Base-by-base conservation (phyloP, 169 alveolate genomes). In the Plasmodium blacklocki region DNA sequence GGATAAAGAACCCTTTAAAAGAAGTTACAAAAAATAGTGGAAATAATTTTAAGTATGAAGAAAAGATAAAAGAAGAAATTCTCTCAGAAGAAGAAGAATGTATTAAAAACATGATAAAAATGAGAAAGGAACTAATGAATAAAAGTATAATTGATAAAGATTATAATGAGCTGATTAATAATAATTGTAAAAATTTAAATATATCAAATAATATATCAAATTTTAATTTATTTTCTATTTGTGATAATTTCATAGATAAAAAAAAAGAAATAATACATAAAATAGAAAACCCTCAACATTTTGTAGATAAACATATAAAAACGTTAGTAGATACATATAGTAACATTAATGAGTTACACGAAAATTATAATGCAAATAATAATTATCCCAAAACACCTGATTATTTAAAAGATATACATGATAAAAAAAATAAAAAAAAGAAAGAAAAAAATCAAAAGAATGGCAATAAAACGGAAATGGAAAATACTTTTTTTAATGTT, bases 11-110 rank as follows among this genome's bases (percentile, higher is more conserved):
- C 43, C 91, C 91, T 2, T 73, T 83, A 59, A 83, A 83, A 32
- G 85, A 83, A 43, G 80, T 83, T 18, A 83, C 91, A 23, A 83
- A 83, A 68, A 83, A 83, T 50, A 68, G 71, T 83, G 91, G 91
- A 32, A 68, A 52, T 59, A 83, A 83, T 68, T 58, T 58, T 68
- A 50, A 56, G 60, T 83, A 83, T 63, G 91, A 83, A 83, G 56
- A 83, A 12, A 83, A 83, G 15, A 60, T 83, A 54, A 73, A 83
- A 49, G 91, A 83, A 49, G 91, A 83, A 45, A 26, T 83, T 9
- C 56, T 47, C 2, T 43, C 70, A 54, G 74, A 83, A 68, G 91
- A 83, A 83, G 70, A 54, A 45, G 83, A 67, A 11, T 83, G 91
- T 49, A 83, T 83, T 29, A 70, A 83, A 18, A 43, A 47, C 7